These are phyloP conservation scores for Mycena belliarum DNA, from an alignment of 768 basidiomycete species.

Conservation along the genomic window DNA sequence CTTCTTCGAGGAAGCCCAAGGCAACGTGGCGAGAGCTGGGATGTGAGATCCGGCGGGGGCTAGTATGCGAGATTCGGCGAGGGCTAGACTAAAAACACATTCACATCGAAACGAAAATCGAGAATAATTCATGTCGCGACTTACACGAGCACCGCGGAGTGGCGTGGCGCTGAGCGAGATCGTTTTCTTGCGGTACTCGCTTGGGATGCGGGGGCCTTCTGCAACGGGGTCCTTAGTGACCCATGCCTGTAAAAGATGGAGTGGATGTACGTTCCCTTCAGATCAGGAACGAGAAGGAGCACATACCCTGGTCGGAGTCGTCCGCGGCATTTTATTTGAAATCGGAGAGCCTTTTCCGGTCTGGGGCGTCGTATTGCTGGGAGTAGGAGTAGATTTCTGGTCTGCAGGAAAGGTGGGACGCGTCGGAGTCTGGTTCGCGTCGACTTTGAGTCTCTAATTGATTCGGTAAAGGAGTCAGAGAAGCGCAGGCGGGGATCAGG, in stretches of 20 bases:
- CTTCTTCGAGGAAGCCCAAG: too few species aligned
- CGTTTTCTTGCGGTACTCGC: background rate
- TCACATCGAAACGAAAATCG: background rate
- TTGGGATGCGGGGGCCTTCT: background rate
- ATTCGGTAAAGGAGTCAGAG: background rate
- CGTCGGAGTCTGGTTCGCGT: background rate
- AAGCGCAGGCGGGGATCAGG: too few species aligned
- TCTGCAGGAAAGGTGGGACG: background rate
- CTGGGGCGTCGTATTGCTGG: background rate
- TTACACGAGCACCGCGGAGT: background rate
- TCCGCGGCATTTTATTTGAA: too few species aligned
- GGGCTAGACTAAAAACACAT: background rate
- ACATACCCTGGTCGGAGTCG: too few species aligned
- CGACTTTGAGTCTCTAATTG: background rate
- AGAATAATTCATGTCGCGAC: background rate
- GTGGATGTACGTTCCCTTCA: too few species aligned
- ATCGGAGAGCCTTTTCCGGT: background rate
- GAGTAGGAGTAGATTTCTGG: background rate
- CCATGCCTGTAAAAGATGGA: background rate
- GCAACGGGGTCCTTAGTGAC: background rate
- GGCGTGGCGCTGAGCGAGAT: background rate
- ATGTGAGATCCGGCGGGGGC: too few species aligned
- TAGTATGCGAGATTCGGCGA: too few species aligned
- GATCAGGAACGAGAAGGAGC: too few species aligned
- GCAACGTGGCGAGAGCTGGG: too few species aligned